Percentiles rank a stretch among this genome's conserved stretches.
These are phyloP conservation scores for Cyberlindnera japonica DNA, from an alignment of 805 yeast species.

Conservation along the genomic window DNA sequence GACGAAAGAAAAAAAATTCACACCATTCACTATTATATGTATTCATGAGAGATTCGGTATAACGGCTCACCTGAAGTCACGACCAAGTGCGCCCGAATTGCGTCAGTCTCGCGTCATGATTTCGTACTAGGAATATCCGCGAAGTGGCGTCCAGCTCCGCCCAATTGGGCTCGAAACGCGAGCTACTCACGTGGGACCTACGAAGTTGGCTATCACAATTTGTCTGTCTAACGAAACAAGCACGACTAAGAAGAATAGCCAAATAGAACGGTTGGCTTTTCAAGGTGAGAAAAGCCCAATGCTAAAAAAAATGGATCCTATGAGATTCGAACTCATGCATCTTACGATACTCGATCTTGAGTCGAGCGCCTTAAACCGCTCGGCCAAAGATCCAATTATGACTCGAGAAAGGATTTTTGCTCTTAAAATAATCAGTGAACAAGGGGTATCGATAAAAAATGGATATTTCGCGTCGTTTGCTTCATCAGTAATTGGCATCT, in stretches of 20 bases:
- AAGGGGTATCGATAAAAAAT: not conserved
- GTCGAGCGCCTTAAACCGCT: slow-evolving; percentile 26
- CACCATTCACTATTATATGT: too few species aligned
- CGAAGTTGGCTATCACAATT: too few species aligned
- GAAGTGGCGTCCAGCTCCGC: not conserved
- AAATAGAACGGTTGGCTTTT: too few species aligned
- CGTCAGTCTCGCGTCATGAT: not conserved
- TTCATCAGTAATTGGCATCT: slow-evolving; percentile 32
- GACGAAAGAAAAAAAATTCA: too few species aligned
- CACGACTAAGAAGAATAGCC: too few species aligned
- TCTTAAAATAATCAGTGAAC: not conserved
- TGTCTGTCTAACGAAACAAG: too few species aligned
- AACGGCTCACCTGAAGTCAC: not conserved
- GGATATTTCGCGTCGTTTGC: not conserved
- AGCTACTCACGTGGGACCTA: too few species aligned
- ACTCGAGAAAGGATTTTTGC: too few species aligned
- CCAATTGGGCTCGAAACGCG: too few species aligned
- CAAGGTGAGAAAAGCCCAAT: not conserved
- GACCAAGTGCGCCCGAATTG: not conserved
- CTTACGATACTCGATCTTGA: slow-evolving; percentile 25
- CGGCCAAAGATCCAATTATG: slow-evolving; percentile 24
- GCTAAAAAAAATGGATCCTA: slow-evolving; percentile 22
- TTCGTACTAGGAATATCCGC: not conserved
- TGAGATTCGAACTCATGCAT: slow-evolving; percentile 25
- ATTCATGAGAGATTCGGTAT: too few species aligned